Base-by-base conservation (phyloP, 2,329 filamentous ascomycete genomes). In the Xylaria sp. region DNA sequence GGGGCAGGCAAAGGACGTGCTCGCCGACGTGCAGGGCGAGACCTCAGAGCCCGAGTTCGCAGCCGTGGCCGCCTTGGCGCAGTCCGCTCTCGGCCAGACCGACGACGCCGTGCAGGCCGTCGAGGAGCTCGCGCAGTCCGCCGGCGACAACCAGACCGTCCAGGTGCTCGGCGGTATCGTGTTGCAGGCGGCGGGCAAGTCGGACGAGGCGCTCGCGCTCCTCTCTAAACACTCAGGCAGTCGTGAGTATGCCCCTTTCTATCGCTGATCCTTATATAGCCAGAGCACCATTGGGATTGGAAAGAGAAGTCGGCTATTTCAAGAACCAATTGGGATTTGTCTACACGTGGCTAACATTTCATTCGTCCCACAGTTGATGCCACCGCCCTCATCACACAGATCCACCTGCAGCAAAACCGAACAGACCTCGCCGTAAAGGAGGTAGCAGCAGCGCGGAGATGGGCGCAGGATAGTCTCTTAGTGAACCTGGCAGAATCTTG, bases 401-500 rank as follows among this genome's bases (percentile, higher is more conserved):
- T 98, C 73, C 91, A 97, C 77, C 89, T 98, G 10, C 87, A 92
- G 73, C 93, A 97, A 78, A 97, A 97, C 84, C 89, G 95, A 73
- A 91, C 91, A 74, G 95, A 98, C 79, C 88, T 97, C 55, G 96
- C 96, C 1, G 75, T 94, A 13, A 97, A 97, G 81, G 95, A 97
- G 81, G 94, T 97, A 42, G 84, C 89, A 58, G 89, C 91, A 39
- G 96, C 96, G 39, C 89, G 94, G 78, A 88, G 93, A 80, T 98
- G 95, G 92, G 96, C 95, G 7, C 95, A 99, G 81, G 96, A 98
- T 78, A 97, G 91, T 73, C 83, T 98, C 44, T 84, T 98, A 56
- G 93, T 98, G 71, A 98, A 99, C 80, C 82, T 99, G 71, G 94
- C 94, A 7, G 96, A 99, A 82, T 93, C 93, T 7, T 99, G 95